Evolutionary conservation across 2,329 filamentous ascomycete species (phyloP).

Genomic region (Monosporascus sp.): DNA sequence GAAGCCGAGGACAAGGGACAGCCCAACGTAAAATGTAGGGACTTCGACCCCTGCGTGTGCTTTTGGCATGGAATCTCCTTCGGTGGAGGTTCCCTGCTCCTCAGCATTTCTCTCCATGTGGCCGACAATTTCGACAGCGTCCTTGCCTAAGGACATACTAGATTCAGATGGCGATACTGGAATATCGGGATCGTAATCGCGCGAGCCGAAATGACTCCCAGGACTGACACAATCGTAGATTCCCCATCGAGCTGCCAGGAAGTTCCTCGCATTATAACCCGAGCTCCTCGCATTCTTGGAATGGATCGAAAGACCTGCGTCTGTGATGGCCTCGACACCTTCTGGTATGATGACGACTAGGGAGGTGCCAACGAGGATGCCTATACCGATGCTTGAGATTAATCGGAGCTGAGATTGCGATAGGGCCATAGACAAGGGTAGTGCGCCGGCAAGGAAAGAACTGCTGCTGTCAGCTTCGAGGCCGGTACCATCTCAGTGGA

Average conservation of each 20-base stretch:
- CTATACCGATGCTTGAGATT: constrained; percentile 88
- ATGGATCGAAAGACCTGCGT: constrained; percentile 35
- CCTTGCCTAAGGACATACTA: not conserved
- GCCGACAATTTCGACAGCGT: constrained; percentile 2
- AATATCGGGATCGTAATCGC: not conserved
- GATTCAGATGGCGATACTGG: not conserved
- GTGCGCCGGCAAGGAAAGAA: constrained; percentile 86
- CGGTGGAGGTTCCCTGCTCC: constrained; percentile 11
- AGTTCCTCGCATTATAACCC: constrained; percentile 6
- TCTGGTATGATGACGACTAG: constrained; percentile 97
- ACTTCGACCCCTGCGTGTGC: constrained; percentile 37
- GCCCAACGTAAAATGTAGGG: constrained; percentile 74
- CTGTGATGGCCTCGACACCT: constrained; percentile 85
- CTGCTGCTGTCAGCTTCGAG: constrained; percentile 41
- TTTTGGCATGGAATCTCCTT: constrained; percentile 11
- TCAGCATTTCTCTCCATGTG: constrained; percentile 15
- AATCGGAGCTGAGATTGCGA: constrained; percentile 82
- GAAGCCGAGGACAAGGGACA: constrained; percentile 83
- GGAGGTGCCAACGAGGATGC: constrained; percentile 89
- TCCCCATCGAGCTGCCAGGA: constrained; percentile 13
- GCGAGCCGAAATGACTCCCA: constrained; percentile 1
- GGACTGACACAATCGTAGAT: constrained; percentile 2
- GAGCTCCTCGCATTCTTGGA: constrained; percentile 16
- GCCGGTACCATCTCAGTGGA: constrained; percentile 3
- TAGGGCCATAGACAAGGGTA: constrained; percentile 84